phyloP scores from a whole-genome alignment of 2,329 filamentous ascomycete genomes.

The Claviceps sp. region DNA sequence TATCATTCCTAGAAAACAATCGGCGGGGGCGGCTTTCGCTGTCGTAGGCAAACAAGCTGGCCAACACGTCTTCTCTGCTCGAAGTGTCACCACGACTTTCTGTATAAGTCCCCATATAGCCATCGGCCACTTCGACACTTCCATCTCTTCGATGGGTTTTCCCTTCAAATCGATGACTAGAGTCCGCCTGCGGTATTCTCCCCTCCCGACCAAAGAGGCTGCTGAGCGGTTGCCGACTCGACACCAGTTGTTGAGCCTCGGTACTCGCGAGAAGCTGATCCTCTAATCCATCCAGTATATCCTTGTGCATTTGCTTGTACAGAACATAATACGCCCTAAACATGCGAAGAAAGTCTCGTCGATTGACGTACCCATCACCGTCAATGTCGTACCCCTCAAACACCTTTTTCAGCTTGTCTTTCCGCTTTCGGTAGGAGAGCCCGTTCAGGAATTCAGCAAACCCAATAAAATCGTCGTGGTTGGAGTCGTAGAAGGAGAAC shows the following conservation, averaged over 20 bases:
- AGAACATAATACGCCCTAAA: conserved; percentile 87
- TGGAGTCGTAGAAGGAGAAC: conserved; percentile 92
- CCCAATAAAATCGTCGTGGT: conserved; percentile 76
- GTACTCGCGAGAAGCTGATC: conserved; percentile 65
- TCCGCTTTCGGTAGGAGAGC: conserved; percentile 54
- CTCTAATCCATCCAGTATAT: conserved; percentile 66
- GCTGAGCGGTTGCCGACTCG: conserved; percentile 63
- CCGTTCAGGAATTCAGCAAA: conserved; percentile 87
- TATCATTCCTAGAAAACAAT: conserved; percentile 17
- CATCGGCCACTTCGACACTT: conserved; percentile 49
- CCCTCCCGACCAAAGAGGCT: conserved; percentile 62
- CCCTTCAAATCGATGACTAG: conserved; percentile 44
- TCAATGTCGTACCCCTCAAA: conserved; percentile 90
- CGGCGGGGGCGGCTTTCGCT: conserved; percentile 16
- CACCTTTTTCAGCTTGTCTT: conserved; percentile 58
- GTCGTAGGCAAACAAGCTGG: conserved; percentile 33
- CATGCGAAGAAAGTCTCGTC: conserved; percentile 80
- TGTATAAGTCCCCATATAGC: conserved; percentile 41
- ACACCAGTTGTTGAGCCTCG: conserved; percentile 63
- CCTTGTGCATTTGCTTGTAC: conserved; percentile 77
- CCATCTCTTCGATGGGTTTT: conserved; percentile 52
- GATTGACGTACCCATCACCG: conserved; percentile 69
- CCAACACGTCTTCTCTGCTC: conserved; percentile 47
- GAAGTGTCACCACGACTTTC: conserved; percentile 47
- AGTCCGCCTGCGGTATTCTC: conserved; percentile 49